A percentile compares a stretch with the other conserved stretches of the same genome.
phyloP scores from a whole-genome alignment of 2,329 filamentous ascomycete species.

The Epicoccum sorghinum region DNA sequence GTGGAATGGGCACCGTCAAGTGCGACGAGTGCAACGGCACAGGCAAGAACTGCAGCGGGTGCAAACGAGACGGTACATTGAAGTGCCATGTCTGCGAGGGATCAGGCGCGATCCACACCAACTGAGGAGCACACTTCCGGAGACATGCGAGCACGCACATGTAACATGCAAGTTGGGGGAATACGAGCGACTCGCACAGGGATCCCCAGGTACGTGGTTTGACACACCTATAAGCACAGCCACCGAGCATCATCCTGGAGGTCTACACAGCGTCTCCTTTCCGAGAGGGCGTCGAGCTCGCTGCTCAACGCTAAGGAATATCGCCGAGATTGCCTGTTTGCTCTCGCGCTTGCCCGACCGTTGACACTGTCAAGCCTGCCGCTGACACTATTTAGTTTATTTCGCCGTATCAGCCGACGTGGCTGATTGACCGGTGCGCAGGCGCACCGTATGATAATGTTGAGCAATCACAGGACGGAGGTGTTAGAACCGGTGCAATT shows the following conservation, averaged over 20 bases:
- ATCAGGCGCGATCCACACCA: conserved; percentile 40
- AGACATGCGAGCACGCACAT: conserved; percentile 7
- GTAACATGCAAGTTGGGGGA: conserved; percentile 17
- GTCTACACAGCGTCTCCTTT: background rate
- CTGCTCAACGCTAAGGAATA: too few species aligned
- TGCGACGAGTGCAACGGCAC: conserved; percentile 43
- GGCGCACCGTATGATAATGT: conserved; percentile 14
- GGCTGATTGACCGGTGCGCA: conserved; percentile 20
- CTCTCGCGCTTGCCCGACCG: background rate
- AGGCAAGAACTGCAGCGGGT: conserved; percentile 30
- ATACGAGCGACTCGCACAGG: conserved; percentile 19
- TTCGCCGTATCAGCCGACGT: background rate
- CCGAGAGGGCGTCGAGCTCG: too few species aligned
- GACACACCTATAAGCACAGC: conserved; percentile 2
- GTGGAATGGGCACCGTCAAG: conserved; percentile 40
- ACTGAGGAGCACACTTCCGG: conserved; percentile 23
- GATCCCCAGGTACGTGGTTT: conserved; percentile 22
- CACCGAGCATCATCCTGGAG: background rate
- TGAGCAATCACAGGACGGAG: background rate
- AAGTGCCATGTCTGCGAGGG: conserved; percentile 44
- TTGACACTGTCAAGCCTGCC: background rate
- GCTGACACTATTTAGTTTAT: conserved; percentile 5
- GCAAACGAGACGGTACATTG: conserved; percentile 36
- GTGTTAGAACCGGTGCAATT: background rate
- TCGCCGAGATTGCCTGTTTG: too few species aligned